Conservation (phyloP, 306 rosid species). For the Coriaria nepalensis region DNA sequence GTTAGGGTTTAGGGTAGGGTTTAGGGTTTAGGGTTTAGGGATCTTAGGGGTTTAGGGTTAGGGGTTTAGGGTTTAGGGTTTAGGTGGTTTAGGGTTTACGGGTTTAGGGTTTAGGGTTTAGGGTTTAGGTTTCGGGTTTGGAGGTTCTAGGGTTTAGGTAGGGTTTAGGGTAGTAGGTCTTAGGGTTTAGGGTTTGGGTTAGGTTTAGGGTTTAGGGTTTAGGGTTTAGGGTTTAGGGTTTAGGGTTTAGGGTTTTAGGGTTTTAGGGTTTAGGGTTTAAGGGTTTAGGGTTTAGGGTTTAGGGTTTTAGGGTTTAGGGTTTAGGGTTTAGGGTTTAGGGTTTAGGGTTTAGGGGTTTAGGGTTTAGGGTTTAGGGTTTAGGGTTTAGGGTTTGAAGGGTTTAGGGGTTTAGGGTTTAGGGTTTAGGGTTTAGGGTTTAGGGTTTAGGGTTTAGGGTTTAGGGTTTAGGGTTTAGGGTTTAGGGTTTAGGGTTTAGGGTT, state of each 20-base stretch:
- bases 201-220: slow-evolving; percentile 11
- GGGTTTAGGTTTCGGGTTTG: slow-evolving; percentile 11
- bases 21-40: slow-evolving; percentile 13
- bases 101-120: slow-evolving; percentile 11
- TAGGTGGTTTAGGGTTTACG: slow-evolving; percentile 16
- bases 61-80: slow-evolving; percentile 13
- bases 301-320: slow-evolving; percentile 7
- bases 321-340: slow-evolving; percentile 7
- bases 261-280: slow-evolving; percentile 5
- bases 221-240: slow-evolving; percentile 13
- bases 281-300: slow-evolving; percentile 5
- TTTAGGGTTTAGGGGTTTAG: slow-evolving; percentile 4
- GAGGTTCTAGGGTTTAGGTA: slow-evolving; percentile 6
- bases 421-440: slow-evolving; percentile 13
- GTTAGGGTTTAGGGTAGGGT: slow-evolving; percentile 6
- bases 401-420: slow-evolving; percentile 12
- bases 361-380: slow-evolving; percentile 13
- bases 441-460: slow-evolving; percentile 13
- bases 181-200: slow-evolving; percentile 13
- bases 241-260: slow-evolving; percentile 11
- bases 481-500: slow-evolving; percentile 17
- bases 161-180: slow-evolving; percentile 8
- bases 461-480: slow-evolving; percentile 16
- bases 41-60: slow-evolving; percentile 9
- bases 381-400: slow-evolving; percentile 13